Base-by-base conservation (phyloP, 2,329 filamentous ascomycete species). In the Fusarium nygamai region DNA sequence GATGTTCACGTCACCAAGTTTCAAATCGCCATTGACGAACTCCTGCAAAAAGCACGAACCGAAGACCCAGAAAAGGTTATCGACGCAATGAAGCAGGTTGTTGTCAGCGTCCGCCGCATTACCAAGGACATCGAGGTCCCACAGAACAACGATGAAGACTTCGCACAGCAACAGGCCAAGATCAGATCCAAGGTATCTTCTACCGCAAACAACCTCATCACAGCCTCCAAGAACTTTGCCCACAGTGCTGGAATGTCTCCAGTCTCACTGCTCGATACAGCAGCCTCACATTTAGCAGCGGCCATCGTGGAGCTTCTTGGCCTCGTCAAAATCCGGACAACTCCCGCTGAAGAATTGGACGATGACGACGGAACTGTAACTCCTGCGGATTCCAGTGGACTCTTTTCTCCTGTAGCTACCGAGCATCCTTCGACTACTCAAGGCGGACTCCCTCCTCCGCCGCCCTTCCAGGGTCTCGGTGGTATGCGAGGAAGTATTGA, bases 1-100 rank as follows among this genome's bases (percentile, higher is more conserved):
- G 96, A 98, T 82, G 89, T 98, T 19, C 93, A 98, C 81, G 91
- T 99, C 74, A 98, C 96, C 58, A 95, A 94, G 79, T 98, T 98
- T 85, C 96, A 99, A 82, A 92, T 98, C 69, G 90, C 95, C 29
- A 93, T 99, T 70, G 96, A 99, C 80, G 96, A 98, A 78, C 88
- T 98, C 44, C 87, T 99, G 41, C 92, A 92, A 73, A 89, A 88
- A 46, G 94, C 95, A 24, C 91, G 95, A 57, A 88, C 88, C 39
- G 90, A 93, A n/a, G 90, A 93, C 60, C 91, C 94, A 2, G 89
- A 92, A 51, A 89, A 90, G 74, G 92, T 96, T 39, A 91, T 97
- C 56, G 93, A 96, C 50, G 91, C 92, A 76, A 96, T 98, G 91
- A 98, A 97, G 82, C 86, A 89, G 63, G 94, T 98, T 34, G 91